Evolutionary conservation across 2,329 filamentous ascomycete genomes (phyloP), one percentile per base, ranked within the genome.

Genomic region (Tolypocladium sp.): DNA sequence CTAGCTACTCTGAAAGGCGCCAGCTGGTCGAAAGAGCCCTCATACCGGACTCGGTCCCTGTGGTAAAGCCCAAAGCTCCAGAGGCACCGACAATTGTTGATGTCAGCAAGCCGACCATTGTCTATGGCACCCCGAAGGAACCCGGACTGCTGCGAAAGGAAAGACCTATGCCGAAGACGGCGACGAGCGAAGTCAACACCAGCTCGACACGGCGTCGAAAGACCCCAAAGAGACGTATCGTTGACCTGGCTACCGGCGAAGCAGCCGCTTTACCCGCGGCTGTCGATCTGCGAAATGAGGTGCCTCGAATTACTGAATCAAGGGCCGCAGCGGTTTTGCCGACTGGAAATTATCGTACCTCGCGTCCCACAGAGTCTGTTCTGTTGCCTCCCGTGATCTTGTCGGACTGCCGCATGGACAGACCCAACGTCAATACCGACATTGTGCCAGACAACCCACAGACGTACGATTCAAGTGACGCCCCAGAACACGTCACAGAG

Each of bases 1-100:
- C 94, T 1, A 88, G 83, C n/a, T 95, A 91, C 68, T 83, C 86
- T 20, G 94, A 99, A 77, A 87, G 86, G 70, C 91, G 91, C 67
- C 88, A 90, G 64, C 80, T 99, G 51, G 83, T 92, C 6, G 92
- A 97, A 56, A 86, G 92, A 54, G 90, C 82, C 13, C 88, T 90
- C 2, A 87, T 95, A 65, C 85, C 87, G 22, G 83, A 89, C 33
- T 86, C 83, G 42, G 86, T 92, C 10, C 91, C 92, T 0, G 87
- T 96, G 20, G 83, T 96, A 60, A 91, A 88, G 70, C 85, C 88
- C 17, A 78, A 81, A 33, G 79, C 81, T 4, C 81, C 85, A 17
- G 87, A 90, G 65, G 75, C 86, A 12, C 78, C 81, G 9, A 79
- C 83, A 6, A 79, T 87, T 9, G 79, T 88, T 3, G 81, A 90